Conservation (phyloP, 2,329 filamentous ascomycete genomes). For the Lasiodiplodia sp. region DNA sequence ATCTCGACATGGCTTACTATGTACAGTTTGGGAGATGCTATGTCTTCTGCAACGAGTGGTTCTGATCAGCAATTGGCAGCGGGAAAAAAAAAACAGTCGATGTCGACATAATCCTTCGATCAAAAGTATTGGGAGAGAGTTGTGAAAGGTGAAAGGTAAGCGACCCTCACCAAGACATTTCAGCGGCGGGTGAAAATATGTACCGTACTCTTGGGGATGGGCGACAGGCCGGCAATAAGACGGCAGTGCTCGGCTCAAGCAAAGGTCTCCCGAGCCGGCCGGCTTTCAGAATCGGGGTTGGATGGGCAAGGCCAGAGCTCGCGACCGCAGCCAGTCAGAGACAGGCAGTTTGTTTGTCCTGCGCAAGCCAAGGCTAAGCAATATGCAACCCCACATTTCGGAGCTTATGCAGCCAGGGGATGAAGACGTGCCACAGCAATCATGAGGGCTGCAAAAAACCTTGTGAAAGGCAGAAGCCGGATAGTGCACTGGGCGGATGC, state of each 20-base stretch:
- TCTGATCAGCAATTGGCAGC: background rate
- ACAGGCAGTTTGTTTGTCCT: background rate
- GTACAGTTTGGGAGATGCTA: background rate
- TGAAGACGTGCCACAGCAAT: too few relatives aligned
- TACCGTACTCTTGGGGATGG: background rate
- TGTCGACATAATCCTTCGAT: background rate
- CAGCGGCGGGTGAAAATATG: background rate
- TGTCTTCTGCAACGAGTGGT: background rate
- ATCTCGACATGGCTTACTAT: background rate
- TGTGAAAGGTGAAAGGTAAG: background rate
- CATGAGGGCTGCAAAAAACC: too few relatives aligned
- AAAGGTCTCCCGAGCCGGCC: background rate
- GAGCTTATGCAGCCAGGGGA: constrained; percentile 17
- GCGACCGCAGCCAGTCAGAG: constrained; percentile 1
- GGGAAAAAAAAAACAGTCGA: background rate
- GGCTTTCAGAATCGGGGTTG: background rate
- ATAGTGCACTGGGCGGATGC: background rate
- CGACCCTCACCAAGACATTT: background rate
- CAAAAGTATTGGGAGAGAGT: background rate
- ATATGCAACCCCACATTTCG: constrained; percentile 3
- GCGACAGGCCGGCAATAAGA: background rate
- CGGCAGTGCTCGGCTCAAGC: constrained; percentile 11
- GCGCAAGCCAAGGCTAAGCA: constrained; percentile 13
- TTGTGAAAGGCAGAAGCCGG: background rate
- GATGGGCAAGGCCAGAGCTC: background rate